These are phyloP conservation scores for Lathyrus sativus DNA, from an alignment of 306 rosid species.

Conservation along the genomic window DNA sequence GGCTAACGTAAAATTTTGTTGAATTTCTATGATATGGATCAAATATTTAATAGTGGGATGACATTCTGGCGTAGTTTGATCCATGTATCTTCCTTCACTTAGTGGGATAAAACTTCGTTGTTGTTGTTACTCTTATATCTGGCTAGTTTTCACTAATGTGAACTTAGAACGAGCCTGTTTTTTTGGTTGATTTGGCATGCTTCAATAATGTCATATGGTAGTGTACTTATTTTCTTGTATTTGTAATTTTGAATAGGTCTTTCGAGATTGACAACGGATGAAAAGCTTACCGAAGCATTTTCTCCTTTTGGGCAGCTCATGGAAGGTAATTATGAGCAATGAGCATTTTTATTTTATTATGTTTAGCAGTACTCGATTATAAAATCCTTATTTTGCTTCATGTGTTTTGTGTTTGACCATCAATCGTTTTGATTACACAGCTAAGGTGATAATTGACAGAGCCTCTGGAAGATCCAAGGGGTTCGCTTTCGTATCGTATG, in stretches of 20 bases:
- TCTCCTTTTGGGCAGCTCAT: conserved; percentile 71
- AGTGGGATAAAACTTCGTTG: too few species aligned
- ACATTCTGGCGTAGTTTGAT: too few species aligned
- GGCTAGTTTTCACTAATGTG: neutral
- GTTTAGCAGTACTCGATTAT: neutral
- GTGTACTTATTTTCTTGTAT: conserved; percentile 13
- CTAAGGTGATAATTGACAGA: conserved; percentile 82
- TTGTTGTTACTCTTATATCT: neutral
- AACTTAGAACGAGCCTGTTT: conserved; percentile 6
- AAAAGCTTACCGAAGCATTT: conserved; percentile 79
- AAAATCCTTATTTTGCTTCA: conserved; percentile 1
- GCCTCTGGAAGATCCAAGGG: conserved; percentile 90
- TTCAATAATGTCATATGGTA: conserved; percentile 1
- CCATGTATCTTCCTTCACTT: too few species aligned
- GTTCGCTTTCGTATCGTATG: conserved; percentile 69
- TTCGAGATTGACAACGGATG: conserved; percentile 78
- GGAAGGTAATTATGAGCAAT: conserved; percentile 49
- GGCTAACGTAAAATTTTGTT: too few species aligned
- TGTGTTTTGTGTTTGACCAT: conserved; percentile 31
- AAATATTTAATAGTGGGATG: too few species aligned
- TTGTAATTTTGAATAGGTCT: conserved; percentile 59
- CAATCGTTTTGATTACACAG: conserved; percentile 47
- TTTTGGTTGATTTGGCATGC: neutral
- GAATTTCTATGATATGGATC: too few species aligned
- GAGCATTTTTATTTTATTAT: neutral